A percentile compares a stretch with the other conserved stretches of the same genome.
These are phyloP conservation scores for Aspergillus proliferans DNA, from an alignment of 2,329 filamentous ascomycete species.

Conservation along the genomic window DNA sequence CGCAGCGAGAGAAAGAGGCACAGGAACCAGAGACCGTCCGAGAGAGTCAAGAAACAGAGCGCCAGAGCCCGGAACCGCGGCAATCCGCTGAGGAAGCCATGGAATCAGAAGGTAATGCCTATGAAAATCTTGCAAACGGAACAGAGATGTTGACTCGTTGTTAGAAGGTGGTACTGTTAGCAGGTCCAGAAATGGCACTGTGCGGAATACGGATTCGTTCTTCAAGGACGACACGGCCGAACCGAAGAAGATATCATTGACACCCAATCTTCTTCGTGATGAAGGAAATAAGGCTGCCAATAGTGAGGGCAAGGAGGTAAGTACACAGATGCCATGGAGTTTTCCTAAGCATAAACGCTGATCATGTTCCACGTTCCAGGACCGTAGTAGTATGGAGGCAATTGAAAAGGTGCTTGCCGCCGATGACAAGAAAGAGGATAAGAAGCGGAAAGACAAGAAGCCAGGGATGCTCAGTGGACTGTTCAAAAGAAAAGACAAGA, in stretches of 20 bases:
- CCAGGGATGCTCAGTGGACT: constrained; percentile 64
- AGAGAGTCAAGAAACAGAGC: constrained; percentile 21
- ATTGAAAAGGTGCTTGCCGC: constrained; percentile 62
- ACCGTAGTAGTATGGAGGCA: constrained; percentile 66
- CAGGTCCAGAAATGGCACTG: constrained; percentile 73
- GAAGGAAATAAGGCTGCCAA: constrained; percentile 42
- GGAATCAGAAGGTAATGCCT: constrained; percentile 38
- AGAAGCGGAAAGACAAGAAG: constrained; percentile 68
- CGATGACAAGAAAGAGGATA: constrained; percentile 67
- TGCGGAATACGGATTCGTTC: constrained; percentile 91
- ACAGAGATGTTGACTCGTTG: constrained; percentile 13
- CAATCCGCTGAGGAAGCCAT: constrained; percentile 64
- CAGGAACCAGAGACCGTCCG: constrained; percentile 18
- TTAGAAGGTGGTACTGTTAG: constrained; percentile 27
- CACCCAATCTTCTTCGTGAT: constrained; percentile 83
- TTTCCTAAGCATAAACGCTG: constrained; percentile 3
- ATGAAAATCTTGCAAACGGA: too few relatives aligned
- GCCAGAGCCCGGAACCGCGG: constrained; percentile 30
- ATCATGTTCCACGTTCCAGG: constrained; percentile 36
- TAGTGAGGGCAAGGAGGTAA: constrained; percentile 36
- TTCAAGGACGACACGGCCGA: constrained; percentile 94
- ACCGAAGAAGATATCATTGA: constrained; percentile 95
- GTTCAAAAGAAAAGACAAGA: constrained; percentile 62
- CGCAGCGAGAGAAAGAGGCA: constrained; percentile 29
- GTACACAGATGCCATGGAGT: neutral